These are phyloP conservation scores for Tuctoria greenei DNA, from an alignment of 176 grass and related monocot genomes.

Conservation along the genomic window DNA sequence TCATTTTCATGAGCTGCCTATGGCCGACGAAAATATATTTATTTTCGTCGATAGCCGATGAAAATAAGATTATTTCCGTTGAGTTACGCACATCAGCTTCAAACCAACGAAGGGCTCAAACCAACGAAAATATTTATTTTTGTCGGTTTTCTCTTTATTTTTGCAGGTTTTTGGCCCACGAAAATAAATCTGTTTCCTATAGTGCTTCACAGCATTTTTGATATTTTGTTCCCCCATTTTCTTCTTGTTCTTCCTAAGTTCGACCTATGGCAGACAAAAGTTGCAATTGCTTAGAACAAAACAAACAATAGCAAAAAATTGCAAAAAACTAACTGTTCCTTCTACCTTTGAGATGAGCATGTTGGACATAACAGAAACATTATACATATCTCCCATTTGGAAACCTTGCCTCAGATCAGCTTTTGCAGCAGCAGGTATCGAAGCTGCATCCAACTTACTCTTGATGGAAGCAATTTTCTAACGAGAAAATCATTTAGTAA, in stretches of 20 bases:
- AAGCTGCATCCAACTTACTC: conserved; percentile 66
- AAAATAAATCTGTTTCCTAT: too few species aligned
- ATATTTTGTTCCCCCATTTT: conserved; percentile 87
- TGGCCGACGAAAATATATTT: too few species aligned
- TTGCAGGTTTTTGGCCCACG: too few species aligned
- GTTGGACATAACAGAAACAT: conserved; percentile 19
- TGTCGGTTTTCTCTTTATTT: too few species aligned
- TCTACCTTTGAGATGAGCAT: too few species aligned
- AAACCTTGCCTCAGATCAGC: conserved; percentile 74
- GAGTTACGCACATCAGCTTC: too few species aligned
- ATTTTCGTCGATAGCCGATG: too few species aligned
- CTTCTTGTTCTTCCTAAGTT: conserved; percentile 89
- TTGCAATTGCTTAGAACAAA: not conserved
- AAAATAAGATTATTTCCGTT: too few species aligned
- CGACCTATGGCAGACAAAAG: conserved; percentile 44
- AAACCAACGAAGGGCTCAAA: too few species aligned
- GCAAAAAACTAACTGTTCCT: not conserved
- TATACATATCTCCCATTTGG: conserved; percentile 70
- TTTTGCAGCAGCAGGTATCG: conserved; percentile 82
- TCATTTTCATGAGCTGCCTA: too few species aligned
- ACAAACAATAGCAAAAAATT: not conserved
- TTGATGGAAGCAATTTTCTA: conserved; percentile 91
- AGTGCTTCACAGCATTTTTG: too few species aligned
- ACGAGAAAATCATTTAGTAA: conserved; percentile 20
- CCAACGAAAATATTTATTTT: too few species aligned